Evolutionary conservation across 1,284 basidiomycete species (phyloP).

Genomic region (Vanrija sp.): DNA sequence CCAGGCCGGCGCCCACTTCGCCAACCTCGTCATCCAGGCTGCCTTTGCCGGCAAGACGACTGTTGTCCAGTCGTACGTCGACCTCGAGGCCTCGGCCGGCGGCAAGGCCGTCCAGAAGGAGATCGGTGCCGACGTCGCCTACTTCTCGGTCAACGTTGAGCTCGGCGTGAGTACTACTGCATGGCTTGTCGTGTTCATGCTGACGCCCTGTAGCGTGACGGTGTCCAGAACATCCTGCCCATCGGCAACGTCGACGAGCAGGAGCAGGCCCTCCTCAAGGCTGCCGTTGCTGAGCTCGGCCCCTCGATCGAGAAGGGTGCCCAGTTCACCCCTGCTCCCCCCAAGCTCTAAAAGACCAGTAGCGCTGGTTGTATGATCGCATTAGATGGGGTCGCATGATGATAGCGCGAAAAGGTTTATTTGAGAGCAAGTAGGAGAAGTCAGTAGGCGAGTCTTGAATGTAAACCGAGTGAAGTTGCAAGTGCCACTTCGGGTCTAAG

Average conservation of each 20-base stretch:
- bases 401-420: not conserved
- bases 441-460: not conserved
- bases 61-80: constrained; percentile 79
- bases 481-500: not conserved
- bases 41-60: constrained; percentile 78
- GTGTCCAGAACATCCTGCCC: constrained; percentile 56
- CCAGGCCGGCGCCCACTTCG: constrained; percentile 87
- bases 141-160: constrained; percentile 86
- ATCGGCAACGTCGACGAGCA: constrained; percentile 53
- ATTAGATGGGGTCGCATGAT: not conserved
- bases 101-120: constrained; percentile 49
- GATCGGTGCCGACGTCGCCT: constrained; percentile 59
- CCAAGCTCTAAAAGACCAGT: constrained; percentile 38
- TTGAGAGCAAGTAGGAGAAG: not conserved
- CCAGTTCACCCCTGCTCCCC: constrained; percentile 43
- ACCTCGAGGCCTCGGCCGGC: constrained; percentile 57
- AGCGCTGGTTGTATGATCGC: not conserved
- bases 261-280: constrained; percentile 53
- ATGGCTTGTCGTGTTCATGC: not conserved
- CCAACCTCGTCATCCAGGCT: constrained; percentile 74
- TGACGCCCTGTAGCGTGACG: constrained; percentile 38
- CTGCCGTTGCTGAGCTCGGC: constrained; percentile 53
- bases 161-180: constrained; percentile 62
- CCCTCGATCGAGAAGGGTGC: constrained; percentile 55
- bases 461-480: not conserved